Percentiles rank a stretch among this genome's conserved stretches.
Conservation (phyloP, 176 grass and related monocot genomes). For the Zea mays region Zm-B73-REFERENCE-NAM-5.0 NC_050098.1:22386001-22386500, state of each 20-base stretch:
- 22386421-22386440: conserved; percentile 45
- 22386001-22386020: not conserved
- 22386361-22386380: conserved; percentile 64
- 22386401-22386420: conserved; percentile 67
- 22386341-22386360: conserved; percentile 53
- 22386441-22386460: conserved; percentile 23
- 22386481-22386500: conserved; percentile 34
- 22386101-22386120: conserved; percentile 4
- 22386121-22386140: conserved; percentile 13
- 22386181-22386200: not conserved
- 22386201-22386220: conserved; percentile 55
- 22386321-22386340: conserved; percentile 69
- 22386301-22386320: conserved; percentile 88
- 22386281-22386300: conserved; percentile 56
- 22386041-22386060: not conserved
- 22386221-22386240: conserved; percentile 95
- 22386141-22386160: not conserved
- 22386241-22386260: conserved; percentile 64
- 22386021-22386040: conserved; percentile 1
- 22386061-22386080: not conserved
- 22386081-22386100: not conserved
- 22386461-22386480: conserved; percentile 64
- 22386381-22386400: conserved; percentile 56
- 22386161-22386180: not conserved
- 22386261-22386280: conserved; percentile 82